Conservation (phyloP, 164 flowering plant genomes). For the Annona cherimola region DNA sequence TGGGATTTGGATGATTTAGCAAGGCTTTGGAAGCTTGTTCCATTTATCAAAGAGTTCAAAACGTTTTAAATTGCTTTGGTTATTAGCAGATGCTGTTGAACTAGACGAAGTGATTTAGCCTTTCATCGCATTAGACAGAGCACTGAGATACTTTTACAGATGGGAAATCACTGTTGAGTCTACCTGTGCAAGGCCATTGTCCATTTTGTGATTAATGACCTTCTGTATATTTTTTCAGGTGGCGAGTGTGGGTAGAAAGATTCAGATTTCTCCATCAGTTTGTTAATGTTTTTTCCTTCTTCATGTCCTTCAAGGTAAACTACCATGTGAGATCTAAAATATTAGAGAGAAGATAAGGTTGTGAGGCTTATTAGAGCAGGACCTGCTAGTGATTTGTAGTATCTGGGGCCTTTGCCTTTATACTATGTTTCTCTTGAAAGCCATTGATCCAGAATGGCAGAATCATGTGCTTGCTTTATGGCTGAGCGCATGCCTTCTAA, state of each 20-base stretch:
- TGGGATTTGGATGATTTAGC: too few species aligned
- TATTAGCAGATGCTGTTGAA: too few species aligned
- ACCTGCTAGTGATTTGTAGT: conserved; percentile 3
- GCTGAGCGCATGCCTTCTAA: too few species aligned
- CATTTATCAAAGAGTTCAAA: too few species aligned
- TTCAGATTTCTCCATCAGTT: conserved; percentile 32
- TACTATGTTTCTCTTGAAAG: neutral
- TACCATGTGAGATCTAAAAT: neutral
- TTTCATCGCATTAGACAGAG: too few species aligned
- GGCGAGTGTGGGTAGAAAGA: conserved; percentile 54
- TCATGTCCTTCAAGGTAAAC: conserved; percentile 59
- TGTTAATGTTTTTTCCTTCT: conserved; percentile 29
- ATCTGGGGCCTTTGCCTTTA: conserved; percentile 2
- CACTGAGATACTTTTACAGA: too few species aligned
- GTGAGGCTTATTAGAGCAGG: conserved; percentile 3
- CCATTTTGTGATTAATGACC: neutral
- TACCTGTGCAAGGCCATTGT: neutral
- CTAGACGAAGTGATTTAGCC: too few species aligned
- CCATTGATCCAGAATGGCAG: neutral
- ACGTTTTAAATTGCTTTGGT: too few species aligned
- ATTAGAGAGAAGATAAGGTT: neutral
- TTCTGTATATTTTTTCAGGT: conserved; percentile 41
- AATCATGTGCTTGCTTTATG: too few species aligned
- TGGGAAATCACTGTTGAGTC: too few species aligned
- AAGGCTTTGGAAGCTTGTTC: too few species aligned